Base-by-base conservation (phyloP, 805 yeast genomes). In the Cyberlindnera mississippiensis region DNA sequence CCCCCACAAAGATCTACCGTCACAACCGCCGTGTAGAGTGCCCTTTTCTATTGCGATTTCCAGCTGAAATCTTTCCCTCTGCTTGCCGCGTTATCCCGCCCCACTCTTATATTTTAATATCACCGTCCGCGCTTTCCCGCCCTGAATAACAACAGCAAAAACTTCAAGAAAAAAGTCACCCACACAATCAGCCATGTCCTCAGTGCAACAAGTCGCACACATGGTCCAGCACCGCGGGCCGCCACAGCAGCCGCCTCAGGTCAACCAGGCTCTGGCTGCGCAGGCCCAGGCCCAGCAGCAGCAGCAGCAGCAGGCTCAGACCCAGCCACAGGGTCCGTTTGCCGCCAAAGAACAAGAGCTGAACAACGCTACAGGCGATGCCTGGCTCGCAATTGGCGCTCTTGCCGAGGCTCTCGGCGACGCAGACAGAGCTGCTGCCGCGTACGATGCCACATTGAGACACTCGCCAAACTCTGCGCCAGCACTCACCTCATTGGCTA, bases 341-440 rank as follows among this genome's bases (percentile, higher is more conserved):
- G 69, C 61, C 27, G 65, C 58, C 44, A 56, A 55, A 42, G 57
- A 56, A 18, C 57, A 51, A 35, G 59, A 56, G 19, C 59, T 58
- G 60, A 71, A 60, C 32, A 67, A 62, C 48, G 80, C 87, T 37
- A 82, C 87, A 18, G 80, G 86, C 2, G 84, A 82, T 41, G 84
- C 96, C 4, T 89, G 96, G 96, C 67, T 85, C 36, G 89, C 95
- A 15, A 78, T 88, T 41, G 96, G 96, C 16, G 76, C 87, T 8
- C 72, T 89, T 49, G 96, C 98, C 17, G 97, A 91, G 61, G 71
- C 87, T 38, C 69, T 93, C 45, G 95, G 91, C 16, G 95, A 90
- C 57, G 81, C 80, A 40, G 96, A 90, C 52, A 78, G 87, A 52
- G 98, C 98, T 5, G 81, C 88, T 29, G 78, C 80, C 51, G 88